Conservation (phyloP, 495 filamentous ascomycete genomes). For the Podospora australis region DNA sequence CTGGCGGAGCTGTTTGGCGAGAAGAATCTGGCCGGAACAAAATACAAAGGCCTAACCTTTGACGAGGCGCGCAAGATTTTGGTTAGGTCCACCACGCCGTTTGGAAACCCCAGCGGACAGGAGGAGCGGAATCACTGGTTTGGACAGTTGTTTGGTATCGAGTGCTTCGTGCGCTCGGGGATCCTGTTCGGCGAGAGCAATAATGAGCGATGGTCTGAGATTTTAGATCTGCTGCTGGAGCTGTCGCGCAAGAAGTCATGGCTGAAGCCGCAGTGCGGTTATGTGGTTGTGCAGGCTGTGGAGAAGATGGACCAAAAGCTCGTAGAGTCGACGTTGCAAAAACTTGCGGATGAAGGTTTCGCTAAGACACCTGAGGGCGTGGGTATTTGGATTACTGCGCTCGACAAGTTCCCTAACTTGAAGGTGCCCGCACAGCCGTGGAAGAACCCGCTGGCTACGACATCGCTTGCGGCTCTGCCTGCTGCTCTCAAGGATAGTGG, state of each 20-base stretch:
- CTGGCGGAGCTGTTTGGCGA: constrained; percentile 54
- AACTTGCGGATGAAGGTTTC: constrained; percentile 55
- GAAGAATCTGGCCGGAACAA: constrained; percentile 32
- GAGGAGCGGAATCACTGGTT: constrained; percentile 81
- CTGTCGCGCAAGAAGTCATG: constrained; percentile 66
- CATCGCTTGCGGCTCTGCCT: constrained; percentile 57
- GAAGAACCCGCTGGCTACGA: constrained; percentile 63
- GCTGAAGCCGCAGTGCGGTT: constrained; percentile 82
- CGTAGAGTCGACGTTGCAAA: constrained; percentile 55
- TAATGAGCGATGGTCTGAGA: constrained; percentile 57
- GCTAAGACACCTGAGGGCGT: constrained; percentile 78
- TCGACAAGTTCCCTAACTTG: constrained; percentile 56
- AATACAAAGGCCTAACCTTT: constrained; percentile 46
- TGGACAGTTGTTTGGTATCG: constrained; percentile 77
- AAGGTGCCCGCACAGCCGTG: constrained; percentile 63
- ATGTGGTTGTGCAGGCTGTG: constrained; percentile 53
- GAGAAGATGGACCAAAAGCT: constrained; percentile 44
- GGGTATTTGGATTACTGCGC: constrained; percentile 73
- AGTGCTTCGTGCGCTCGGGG: constrained; percentile 75
- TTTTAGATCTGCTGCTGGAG: constrained; percentile 54
- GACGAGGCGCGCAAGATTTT: constrained; percentile 58
- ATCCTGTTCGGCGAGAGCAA: constrained; percentile 55
- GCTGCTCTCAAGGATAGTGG: constrained; percentile 75
- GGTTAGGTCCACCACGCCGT: constrained; percentile 57
- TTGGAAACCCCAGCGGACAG: constrained; percentile 62